Evolutionary conservation across 1,284 basidiomycete genomes (phyloP).

Genomic region (Leucoagaricus sp.): DNA sequence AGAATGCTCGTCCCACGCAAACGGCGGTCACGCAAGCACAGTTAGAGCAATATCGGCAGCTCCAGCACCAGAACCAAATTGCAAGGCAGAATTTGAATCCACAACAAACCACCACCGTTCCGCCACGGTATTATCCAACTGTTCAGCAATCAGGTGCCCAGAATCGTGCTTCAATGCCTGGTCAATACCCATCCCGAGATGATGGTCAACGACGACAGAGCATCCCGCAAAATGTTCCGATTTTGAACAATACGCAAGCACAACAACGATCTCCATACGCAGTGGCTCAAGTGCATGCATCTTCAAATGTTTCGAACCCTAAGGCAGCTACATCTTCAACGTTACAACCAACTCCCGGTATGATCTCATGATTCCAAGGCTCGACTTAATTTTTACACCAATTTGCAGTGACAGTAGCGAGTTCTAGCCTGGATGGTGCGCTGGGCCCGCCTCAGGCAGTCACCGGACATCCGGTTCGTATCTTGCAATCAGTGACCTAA

Average conservation of each 20-base stretch:
- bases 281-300: not conserved
- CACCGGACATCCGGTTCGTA: not conserved
- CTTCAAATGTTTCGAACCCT: not conserved
- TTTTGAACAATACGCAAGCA: not conserved
- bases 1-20: not conserved
- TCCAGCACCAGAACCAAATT: not conserved
- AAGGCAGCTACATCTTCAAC: not conserved
- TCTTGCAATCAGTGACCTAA: not conserved
- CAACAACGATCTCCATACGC: not conserved
- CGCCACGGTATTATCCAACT: not conserved
- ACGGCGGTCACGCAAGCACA: not conserved
- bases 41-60: not conserved
- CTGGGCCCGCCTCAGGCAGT: not conserved
- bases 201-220: not conserved
- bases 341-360: not conserved
- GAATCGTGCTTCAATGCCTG: not conserved
- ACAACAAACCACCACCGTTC: not conserved
- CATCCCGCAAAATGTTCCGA: not conserved
- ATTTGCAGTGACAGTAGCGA: not conserved
- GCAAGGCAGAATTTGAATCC: not conserved
- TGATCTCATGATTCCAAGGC: not conserved
- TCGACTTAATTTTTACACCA: not conserved
- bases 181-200: not conserved
- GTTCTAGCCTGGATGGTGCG: constrained; percentile 2
- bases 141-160: not conserved